These are phyloP conservation scores for Skeletonema potamos DNA, from an alignment of 108 stramenopile species.

Conservation along the genomic window DNA sequence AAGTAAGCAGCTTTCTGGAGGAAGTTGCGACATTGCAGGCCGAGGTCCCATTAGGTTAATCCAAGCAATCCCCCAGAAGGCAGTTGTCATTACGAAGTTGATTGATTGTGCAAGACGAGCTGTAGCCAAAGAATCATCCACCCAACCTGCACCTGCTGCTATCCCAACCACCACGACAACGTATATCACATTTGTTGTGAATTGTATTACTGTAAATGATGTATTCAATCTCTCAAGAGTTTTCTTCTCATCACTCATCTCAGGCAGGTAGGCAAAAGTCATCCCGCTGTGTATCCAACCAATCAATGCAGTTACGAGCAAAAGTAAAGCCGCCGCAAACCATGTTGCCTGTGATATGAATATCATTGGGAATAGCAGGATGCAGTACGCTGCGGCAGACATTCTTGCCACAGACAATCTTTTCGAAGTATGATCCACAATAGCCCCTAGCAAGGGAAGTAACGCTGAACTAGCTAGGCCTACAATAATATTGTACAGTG, in stretches of 20 bases:
- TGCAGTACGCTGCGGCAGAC: conserved; percentile 42
- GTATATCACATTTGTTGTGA: conserved; percentile 54
- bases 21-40: conserved; percentile 43
- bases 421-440: conserved; percentile 73
- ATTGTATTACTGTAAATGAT: conserved; percentile 59
- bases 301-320: conserved; percentile 49
- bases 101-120: conserved; percentile 48
- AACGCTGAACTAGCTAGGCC: conserved; percentile 49
- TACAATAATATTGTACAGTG: conserved; percentile 63
- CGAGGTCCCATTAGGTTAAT: conserved; percentile 47
- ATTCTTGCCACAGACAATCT: conserved; percentile 53
- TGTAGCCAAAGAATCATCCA: conserved; percentile 45
- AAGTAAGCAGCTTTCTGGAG: conserved; percentile 16
- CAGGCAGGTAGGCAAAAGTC: conserved; percentile 75
- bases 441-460: conserved; percentile 71
- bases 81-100: conserved; percentile 39
- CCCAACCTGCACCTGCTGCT: conserved; percentile 19
- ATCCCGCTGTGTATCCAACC: conserved; percentile 72
- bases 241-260: conserved; percentile 59
- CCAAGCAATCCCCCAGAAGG: conserved; percentile 48
- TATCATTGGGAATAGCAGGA: conserved; percentile 54
- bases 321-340: conserved; percentile 46
- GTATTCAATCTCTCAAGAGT: conserved; percentile 54
- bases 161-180: conserved; percentile 43
- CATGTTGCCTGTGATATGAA: conserved; percentile 63